Conservation (phyloP, 305 asterid genomes). For the Rubia balearica region DNA sequence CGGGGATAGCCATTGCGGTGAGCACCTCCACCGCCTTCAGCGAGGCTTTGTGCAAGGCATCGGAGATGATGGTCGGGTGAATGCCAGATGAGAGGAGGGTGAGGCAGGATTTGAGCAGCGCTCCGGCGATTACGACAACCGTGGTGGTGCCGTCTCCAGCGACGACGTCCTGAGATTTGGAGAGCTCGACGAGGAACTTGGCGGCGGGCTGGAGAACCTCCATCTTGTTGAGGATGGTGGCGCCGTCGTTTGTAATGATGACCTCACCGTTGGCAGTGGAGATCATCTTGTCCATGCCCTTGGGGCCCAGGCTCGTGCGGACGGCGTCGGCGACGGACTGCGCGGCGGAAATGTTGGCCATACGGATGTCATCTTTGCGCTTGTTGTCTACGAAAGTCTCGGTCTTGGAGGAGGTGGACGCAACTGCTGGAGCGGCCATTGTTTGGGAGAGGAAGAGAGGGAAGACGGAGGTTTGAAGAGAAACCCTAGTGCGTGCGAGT, state of each 20-base stretch:
- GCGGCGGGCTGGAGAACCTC: slow-evolving; percentile 98
- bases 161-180: slow-evolving; percentile 87
- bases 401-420: slow-evolving; percentile 32
- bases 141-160: slow-evolving; percentile 99
- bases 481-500: slow-evolving; percentile 14
- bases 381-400: slow-evolving; percentile 95
- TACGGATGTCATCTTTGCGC: slow-evolving; percentile 87
- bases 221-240: slow-evolving; percentile 89
- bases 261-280: slow-evolving; percentile 85
- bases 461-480: not conserved
- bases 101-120: slow-evolving; percentile 60
- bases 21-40: slow-evolving; percentile 72
- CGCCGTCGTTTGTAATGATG: slow-evolving; percentile 92
- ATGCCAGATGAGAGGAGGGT: slow-evolving; percentile 57
- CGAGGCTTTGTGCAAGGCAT: slow-evolving; percentile 73
- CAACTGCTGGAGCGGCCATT: slow-evolving; percentile 70
- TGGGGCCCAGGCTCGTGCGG: slow-evolving; percentile 89
- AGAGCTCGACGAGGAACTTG: slow-evolving; percentile 88
- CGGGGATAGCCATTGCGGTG: slow-evolving; percentile 85
- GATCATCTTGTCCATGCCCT: slow-evolving; percentile 98
- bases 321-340: slow-evolving; percentile 87
- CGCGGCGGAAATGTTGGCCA: slow-evolving; percentile 80
- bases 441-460: not conserved
- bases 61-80: slow-evolving; percentile 82
- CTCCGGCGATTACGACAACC: slow-evolving; percentile 84